phyloP scores from a whole-genome alignment of 192 early-diverging fungal species.

The Gonapodya prolifera region DNA sequence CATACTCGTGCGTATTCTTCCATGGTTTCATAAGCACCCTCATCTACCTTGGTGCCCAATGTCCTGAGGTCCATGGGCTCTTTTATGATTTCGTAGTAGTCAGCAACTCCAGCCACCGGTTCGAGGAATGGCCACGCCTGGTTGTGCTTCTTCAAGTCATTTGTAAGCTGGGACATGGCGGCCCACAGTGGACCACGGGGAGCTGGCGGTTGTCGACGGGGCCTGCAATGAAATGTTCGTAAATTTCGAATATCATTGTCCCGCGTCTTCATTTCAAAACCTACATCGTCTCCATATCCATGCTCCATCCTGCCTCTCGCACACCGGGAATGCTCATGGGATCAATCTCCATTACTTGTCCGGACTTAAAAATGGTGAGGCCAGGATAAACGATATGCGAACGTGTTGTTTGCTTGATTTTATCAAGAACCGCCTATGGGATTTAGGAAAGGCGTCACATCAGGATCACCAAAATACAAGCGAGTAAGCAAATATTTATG shows the following conservation, averaged over 20 bases:
- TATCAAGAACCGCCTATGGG: slow-evolving; percentile 74
- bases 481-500: no score
- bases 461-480: no score
- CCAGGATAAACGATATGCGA: slow-evolving; percentile 75
- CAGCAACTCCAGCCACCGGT: slow-evolving; percentile 85
- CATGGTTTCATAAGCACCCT: slow-evolving; percentile 68
- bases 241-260: not conserved
- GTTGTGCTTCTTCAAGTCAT: slow-evolving; percentile 42
- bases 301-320: slow-evolving; percentile 85
- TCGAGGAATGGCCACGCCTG: slow-evolving; percentile 88
- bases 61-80: slow-evolving; percentile 91
- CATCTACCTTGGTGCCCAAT: slow-evolving; percentile 68
- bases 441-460: no score
- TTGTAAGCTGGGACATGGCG: slow-evolving; percentile 58
- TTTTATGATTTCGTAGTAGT: slow-evolving; percentile 92
- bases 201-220: slow-evolving; percentile 18
- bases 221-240: not conserved
- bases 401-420: slow-evolving; percentile 59
- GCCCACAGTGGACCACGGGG: slow-evolving; percentile 42
- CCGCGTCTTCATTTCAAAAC: not conserved
- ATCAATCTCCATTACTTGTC: slow-evolving; percentile 28
- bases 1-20: slow-evolving; percentile 51
- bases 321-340: slow-evolving; percentile 82
- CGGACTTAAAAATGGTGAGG: slow-evolving; percentile 46
- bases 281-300: slow-evolving; percentile 57